Evolutionary conservation across 208 protist genomes (phyloP).

Genomic region (Leishmania lainsoni): DNA sequence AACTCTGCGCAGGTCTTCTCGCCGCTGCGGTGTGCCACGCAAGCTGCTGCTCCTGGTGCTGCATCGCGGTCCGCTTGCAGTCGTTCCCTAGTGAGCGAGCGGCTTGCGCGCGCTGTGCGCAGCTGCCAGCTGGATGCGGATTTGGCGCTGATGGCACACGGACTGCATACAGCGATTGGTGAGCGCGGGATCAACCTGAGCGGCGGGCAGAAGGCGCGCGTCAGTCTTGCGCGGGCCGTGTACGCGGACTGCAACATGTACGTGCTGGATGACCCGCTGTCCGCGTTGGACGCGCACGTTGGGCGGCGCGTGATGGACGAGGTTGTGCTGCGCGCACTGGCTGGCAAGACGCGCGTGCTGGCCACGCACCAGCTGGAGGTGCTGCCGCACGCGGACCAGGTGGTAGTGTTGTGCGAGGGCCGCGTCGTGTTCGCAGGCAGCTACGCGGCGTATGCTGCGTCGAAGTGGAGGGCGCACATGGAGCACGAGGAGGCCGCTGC

Average conservation of each 20-base stretch:
- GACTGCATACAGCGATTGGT: slow-evolving; percentile 50
- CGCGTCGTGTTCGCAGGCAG: slow-evolving; percentile 50
- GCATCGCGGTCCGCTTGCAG: slow-evolving; percentile 65
- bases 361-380: slow-evolving; percentile 95
- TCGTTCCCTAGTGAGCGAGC: slow-evolving; percentile 42
- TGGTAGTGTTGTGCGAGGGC: slow-evolving; percentile 80
- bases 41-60: slow-evolving; percentile 39
- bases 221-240: slow-evolving; percentile 84
- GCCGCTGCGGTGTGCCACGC: slow-evolving; percentile 43
- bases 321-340: slow-evolving; percentile 53
- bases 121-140: slow-evolving; percentile 75
- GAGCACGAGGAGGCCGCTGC: slow-evolving; percentile 12
- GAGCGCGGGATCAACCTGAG: slow-evolving; percentile 62
- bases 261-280: slow-evolving; percentile 93
- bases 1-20: neutral
- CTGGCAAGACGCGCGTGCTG: slow-evolving; percentile 85
- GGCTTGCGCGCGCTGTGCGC: slow-evolving; percentile 36
- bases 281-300: slow-evolving; percentile 92
- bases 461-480: slow-evolving; percentile 20
- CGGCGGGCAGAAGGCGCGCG: slow-evolving; percentile 88
- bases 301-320: slow-evolving; percentile 62
- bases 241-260: slow-evolving; percentile 88
- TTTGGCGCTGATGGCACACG: slow-evolving; percentile 49
- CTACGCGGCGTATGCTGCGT: slow-evolving; percentile 37
- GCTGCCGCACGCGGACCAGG: slow-evolving; percentile 66